Percentiles rank a stretch among this genome's conserved stretches.
Evolutionary conservation across 2,329 filamentous ascomycete genomes (phyloP).

Genomic region (Hypoxylon sp.): DNA sequence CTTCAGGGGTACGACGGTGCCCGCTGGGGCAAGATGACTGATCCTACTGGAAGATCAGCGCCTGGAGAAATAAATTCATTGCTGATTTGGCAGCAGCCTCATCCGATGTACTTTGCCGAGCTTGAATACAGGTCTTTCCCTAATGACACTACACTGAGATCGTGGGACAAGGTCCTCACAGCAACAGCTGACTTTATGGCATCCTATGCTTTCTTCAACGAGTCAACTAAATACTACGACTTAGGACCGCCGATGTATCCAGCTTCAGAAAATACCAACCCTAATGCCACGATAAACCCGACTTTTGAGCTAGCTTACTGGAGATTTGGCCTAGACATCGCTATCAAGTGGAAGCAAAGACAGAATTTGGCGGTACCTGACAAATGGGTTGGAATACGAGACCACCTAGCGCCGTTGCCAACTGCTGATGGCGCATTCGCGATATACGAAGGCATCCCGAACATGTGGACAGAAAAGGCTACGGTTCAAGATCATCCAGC

Average conservation of each 20-base stretch:
- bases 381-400: conserved; percentile 61
- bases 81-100: conserved; percentile 73
- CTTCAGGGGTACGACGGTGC: conserved; percentile 60
- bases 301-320: conserved; percentile 72
- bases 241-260: conserved; percentile 61
- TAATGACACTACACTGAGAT: conserved; percentile 57
- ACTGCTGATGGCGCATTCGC: conserved; percentile 63
- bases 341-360: conserved; percentile 64
- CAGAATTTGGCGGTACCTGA: conserved; percentile 58
- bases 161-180: conserved; percentile 66
- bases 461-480: conserved; percentile 56
- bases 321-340: conserved; percentile 69
- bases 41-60: conserved; percentile 65
- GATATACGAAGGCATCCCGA: conserved; percentile 64
- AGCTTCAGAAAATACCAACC: conserved; percentile 68
- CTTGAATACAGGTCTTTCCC: conserved; percentile 64
- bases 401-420: conserved; percentile 67
- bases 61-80: conserved; percentile 72
- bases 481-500: conserved; percentile 59
- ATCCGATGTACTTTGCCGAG: conserved; percentile 71
- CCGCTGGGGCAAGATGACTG: conserved; percentile 67
- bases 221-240: conserved; percentile 63
- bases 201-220: conserved; percentile 67
- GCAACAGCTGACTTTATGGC: conserved; percentile 70
- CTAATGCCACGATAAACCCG: conserved; percentile 68